Conservation (phyloP, 2,329 filamentous ascomycete genomes). For the Nothophoma quercina region DNA sequence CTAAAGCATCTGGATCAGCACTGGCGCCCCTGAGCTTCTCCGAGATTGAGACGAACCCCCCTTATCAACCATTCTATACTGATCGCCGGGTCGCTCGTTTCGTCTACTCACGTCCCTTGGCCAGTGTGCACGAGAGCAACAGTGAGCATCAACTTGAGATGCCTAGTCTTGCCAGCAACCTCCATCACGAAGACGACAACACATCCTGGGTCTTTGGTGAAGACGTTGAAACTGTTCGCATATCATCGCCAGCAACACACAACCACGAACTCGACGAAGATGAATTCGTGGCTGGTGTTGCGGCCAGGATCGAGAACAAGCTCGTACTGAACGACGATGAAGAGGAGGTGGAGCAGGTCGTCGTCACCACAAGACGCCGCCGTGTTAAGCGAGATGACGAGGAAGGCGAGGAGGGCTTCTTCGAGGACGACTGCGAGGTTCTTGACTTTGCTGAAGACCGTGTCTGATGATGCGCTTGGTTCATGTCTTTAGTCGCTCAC, state of each 20-base stretch:
- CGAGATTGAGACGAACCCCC: slow-evolving; percentile 94
- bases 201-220: slow-evolving; percentile 63
- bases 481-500: not conserved
- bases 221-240: slow-evolving; percentile 57
- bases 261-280: slow-evolving; percentile 48
- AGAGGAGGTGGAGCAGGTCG: slow-evolving; percentile 75
- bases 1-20: slow-evolving; percentile 20
- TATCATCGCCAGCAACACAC: slow-evolving; percentile 48
- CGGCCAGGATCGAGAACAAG: slow-evolving; percentile 47
- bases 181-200: slow-evolving; percentile 46
- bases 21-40: slow-evolving; percentile 68
- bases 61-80: slow-evolving; percentile 95
- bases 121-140: slow-evolving; percentile 30
- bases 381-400: slow-evolving; percentile 57
- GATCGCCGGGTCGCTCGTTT: slow-evolving; percentile 83
- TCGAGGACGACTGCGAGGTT: slow-evolving; percentile 92
- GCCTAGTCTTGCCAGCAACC: slow-evolving; percentile 34
- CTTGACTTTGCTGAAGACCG: slow-evolving; percentile 78
- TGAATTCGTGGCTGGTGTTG: slow-evolving; percentile 61
- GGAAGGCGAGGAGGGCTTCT: slow-evolving; percentile 76
- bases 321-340: slow-evolving; percentile 61
- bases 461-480: slow-evolving; percentile 43
- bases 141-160: slow-evolving; percentile 32
- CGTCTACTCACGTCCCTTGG: slow-evolving; percentile 61
- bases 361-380: slow-evolving; percentile 80